Evolutionary conservation across 768 basidiomycete genomes (phyloP).

Genomic region (Hygrocybe punicea): DNA sequence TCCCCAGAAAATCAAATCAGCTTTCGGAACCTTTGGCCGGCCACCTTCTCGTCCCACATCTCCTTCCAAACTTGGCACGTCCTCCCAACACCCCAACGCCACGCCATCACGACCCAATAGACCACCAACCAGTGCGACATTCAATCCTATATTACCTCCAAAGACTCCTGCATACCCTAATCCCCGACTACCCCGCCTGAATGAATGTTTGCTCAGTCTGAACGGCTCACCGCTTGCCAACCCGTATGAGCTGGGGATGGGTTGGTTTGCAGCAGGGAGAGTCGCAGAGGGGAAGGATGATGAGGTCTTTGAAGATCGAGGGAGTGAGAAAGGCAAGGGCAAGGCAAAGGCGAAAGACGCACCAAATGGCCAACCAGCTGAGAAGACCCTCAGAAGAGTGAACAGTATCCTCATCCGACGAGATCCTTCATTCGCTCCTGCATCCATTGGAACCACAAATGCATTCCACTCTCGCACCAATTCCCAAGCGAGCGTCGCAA

Average conservation of each 20-base stretch:
- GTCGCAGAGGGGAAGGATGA: slow-evolving; percentile 31
- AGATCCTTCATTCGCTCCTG: slow-evolving; percentile 48
- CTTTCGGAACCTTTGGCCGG: slow-evolving; percentile 31
- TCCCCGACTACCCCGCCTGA: slow-evolving; percentile 61
- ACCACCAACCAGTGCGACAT: slow-evolving; percentile 62
- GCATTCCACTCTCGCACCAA: slow-evolving; percentile 44
- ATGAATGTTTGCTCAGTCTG: slow-evolving; percentile 75
- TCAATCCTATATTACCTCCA: slow-evolving; percentile 65
- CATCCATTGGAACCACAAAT: slow-evolving; percentile 26
- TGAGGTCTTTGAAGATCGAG: slow-evolving; percentile 23
- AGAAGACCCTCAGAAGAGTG: slow-evolving; percentile 40
- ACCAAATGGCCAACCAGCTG: slow-evolving; percentile 18
- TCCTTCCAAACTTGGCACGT: slow-evolving; percentile 41
- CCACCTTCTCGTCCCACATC: slow-evolving; percentile 31
- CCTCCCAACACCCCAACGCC: slow-evolving; percentile 46
- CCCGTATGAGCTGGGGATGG: slow-evolving; percentile 64
- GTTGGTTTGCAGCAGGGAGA: slow-evolving; percentile 48
- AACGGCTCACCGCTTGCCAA: slow-evolving; percentile 83
- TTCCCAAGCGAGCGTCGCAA: slow-evolving; percentile 50
- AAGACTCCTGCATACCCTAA: slow-evolving; percentile 55
- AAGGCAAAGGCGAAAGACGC: background rate
- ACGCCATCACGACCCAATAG: slow-evolving; percentile 28
- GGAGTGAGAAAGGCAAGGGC: slow-evolving; percentile 17
- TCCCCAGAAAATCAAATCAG: slow-evolving; percentile 46
- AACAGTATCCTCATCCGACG: slow-evolving; percentile 59